Evolutionary conservation across 257 asterid species (phyloP), one percentile per base, ranked within the genome.

Genomic region (Solanum chilense): DNA sequence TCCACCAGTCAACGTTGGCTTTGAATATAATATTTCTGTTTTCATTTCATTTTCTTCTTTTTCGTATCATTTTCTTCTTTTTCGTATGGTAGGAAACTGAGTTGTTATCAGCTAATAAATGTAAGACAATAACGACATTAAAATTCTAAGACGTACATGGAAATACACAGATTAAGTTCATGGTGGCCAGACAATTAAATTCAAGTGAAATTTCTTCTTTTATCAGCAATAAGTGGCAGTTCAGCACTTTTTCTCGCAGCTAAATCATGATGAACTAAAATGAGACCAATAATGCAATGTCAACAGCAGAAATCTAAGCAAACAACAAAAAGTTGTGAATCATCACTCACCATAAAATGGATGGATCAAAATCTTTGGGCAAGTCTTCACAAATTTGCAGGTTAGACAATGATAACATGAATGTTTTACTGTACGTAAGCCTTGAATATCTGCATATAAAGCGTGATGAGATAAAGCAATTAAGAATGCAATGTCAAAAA

Each of bases 321-420:
- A 45, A 49, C 60, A 41, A 86, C 29, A 14, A 73, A 69, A 25
- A 69, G 27, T 82, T 29, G 58, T 23, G 60, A 52, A 35, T 20
- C 49, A 9, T 52, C 77, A 68, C 91, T 76, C 88, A 93, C 95
- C 77, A 66, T 60, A 93, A 74, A 87, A 83, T 42, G 23, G 86
- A 85, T 58, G 89, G 83, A 44, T 91, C 90, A 75, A 92, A 86
- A 83, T 91, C 95, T 64, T 71, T 18, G 33, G 93, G 94, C 20
- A 90, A 60, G 45, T 68, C 64, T 86, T 87, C 87, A 69, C 94
- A 91, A 42, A 85, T 62, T 64, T 92, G 89, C 89, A 81, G 88
- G 75, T 87, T 88, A 77, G 87, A 78, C 25, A 87, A 85, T 76
- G 89, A 84, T 90, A 91, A 87, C 88, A 93, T 93, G 90, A 88